Conservation (phyloP, 441 rosid genomes). For the Pelargonium myrrhifolium region DNA sequence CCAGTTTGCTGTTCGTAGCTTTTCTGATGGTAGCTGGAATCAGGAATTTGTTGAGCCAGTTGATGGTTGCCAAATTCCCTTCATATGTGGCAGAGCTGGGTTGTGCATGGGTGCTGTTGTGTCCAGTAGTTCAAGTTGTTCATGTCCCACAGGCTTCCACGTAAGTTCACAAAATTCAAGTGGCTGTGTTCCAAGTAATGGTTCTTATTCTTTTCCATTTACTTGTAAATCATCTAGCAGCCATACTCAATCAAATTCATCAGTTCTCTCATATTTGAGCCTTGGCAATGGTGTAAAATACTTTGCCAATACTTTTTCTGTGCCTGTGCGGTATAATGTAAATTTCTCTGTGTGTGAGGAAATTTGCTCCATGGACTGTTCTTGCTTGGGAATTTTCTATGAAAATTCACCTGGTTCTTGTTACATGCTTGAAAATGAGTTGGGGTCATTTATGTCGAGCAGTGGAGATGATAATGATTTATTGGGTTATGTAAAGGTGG, state of each 20-base stretch:
- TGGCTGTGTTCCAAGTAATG: slow-evolving; percentile 48
- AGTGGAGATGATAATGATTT: slow-evolving; percentile 22
- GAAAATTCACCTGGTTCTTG: slow-evolving; percentile 62
- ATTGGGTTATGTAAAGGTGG: slow-evolving; percentile 46
- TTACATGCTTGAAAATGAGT: slow-evolving; percentile 36
- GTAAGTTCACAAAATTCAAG: slow-evolving; percentile 22
- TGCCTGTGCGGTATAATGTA: slow-evolving; percentile 36
- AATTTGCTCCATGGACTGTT: slow-evolving; percentile 51
- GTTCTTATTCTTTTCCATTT: slow-evolving; percentile 36
- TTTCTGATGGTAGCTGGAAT: slow-evolving; percentile 28
- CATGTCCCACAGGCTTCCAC: slow-evolving; percentile 53
- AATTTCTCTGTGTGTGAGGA: slow-evolving; percentile 48
- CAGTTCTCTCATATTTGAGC: slow-evolving; percentile 33
- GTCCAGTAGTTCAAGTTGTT: slow-evolving; percentile 38
- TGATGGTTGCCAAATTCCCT: slow-evolving; percentile 53
- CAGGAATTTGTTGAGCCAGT: slow-evolving; percentile 50
- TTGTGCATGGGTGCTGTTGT: slow-evolving; percentile 33
- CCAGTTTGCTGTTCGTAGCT: slow-evolving; percentile 37
- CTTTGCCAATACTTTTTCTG: slow-evolving; percentile 45
- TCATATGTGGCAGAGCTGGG: slow-evolving; percentile 50
- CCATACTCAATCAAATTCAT: slow-evolving; percentile 26
- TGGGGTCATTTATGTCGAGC: slow-evolving; percentile 55
- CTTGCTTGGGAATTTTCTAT: slow-evolving; percentile 63
- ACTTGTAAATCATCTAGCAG: slow-evolving; percentile 45
- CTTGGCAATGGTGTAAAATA: slow-evolving; percentile 50